Evolutionary conservation across 2,329 filamentous ascomycete genomes (phyloP).

Genomic region (Hypoxylon sp.): DNA sequence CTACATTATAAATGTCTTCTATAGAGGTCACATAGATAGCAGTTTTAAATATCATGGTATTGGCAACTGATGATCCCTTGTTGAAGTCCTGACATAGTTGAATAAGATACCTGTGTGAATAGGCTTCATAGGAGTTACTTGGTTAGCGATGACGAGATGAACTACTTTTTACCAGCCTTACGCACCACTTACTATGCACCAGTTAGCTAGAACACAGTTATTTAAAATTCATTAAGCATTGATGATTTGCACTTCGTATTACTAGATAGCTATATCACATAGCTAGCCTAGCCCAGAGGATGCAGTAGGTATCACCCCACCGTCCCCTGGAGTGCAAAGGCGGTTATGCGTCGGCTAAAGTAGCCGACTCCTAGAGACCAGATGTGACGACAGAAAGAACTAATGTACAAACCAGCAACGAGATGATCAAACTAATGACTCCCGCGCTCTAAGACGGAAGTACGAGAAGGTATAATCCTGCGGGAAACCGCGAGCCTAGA

Average conservation of each 20-base stretch:
- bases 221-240: slow-evolving; percentile 11
- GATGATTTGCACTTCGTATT: slow-evolving; percentile 41
- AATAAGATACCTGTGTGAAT: not conserved
- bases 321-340: slow-evolving; percentile 34
- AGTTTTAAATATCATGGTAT: not conserved
- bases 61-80: not conserved
- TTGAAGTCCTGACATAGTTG: too few species aligned
- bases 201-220: not conserved
- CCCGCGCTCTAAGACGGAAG: slow-evolving; percentile 44
- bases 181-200: not conserved
- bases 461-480: slow-evolving; percentile 33
- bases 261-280: slow-evolving; percentile 40
- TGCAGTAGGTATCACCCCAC: slow-evolving; percentile 36
- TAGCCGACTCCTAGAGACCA: slow-evolving; percentile 34
- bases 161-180: not conserved
- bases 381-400: slow-evolving; percentile 42
- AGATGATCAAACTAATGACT: slow-evolving; percentile 50
- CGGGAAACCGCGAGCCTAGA: slow-evolving; percentile 40
- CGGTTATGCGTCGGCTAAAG: slow-evolving; percentile 14
- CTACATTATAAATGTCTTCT: not conserved
- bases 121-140: not conserved
- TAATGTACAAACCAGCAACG: slow-evolving; percentile 47
- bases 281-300: slow-evolving; percentile 37
- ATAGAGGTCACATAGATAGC: not conserved
- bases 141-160: not conserved